Evolutionary conservation across 129 eudicot species (phyloP).

Genomic region (Rutidosis leptorrhynchoides): DNA sequence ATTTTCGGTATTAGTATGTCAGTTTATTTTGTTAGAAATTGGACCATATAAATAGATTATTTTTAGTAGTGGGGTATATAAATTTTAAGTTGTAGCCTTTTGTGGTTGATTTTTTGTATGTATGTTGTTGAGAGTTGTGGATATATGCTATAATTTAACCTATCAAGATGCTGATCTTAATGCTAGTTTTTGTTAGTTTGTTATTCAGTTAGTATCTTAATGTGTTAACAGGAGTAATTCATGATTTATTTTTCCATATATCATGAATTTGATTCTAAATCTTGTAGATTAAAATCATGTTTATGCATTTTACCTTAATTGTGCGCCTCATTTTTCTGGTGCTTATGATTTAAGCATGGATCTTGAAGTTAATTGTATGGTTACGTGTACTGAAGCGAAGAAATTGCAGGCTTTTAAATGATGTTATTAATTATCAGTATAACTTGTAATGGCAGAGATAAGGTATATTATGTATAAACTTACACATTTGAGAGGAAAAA

Average conservation of each 20-base stretch:
- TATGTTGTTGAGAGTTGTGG: not conserved
- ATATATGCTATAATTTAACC: constrained; percentile 11
- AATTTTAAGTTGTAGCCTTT: not conserved
- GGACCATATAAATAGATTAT: not conserved
- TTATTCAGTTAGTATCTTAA: not conserved
- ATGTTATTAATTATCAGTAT: not conserved
- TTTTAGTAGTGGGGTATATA: not conserved
- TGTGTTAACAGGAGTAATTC: not conserved
- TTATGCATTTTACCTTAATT: not conserved
- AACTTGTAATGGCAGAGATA: not conserved
- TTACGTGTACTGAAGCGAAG: not conserved
- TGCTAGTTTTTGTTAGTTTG: constrained; percentile 8
- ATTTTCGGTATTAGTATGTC: no score
- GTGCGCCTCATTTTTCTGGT: not conserved
- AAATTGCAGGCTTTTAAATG: not conserved
- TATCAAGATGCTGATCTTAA: not conserved
- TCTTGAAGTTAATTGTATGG: not conserved
- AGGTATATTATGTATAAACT: not conserved
- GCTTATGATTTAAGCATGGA: not conserved
- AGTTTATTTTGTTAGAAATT: not conserved
- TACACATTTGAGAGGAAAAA: not conserved
- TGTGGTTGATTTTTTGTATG: constrained; percentile 4
- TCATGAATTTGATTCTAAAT: not conserved
- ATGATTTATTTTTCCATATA: not conserved
- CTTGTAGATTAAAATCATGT: not conserved